Evolutionary conservation across 169 alveolate species (phyloP), one percentile per base, ranked within the genome.

Genomic region (Cryptosporidium bovis): DNA sequence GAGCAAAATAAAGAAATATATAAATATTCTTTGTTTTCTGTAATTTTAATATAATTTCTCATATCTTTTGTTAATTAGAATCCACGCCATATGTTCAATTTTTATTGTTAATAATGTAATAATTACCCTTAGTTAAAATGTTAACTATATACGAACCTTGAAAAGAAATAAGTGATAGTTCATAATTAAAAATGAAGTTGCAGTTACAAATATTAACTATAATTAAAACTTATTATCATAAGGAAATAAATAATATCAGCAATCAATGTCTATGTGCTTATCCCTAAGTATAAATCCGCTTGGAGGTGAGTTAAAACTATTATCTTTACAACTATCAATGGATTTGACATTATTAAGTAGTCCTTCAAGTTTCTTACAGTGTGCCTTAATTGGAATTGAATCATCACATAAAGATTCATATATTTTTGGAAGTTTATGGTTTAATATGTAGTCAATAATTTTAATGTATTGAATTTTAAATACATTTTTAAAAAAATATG

Each of bases 231-330:
- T 24, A 24, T 24, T 24, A 24, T 24, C 27, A 24, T 24, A 24
- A 24, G 0, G 27, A 24, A 24, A 24, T 24, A 40, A 40, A 40
- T 40, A 40, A 40, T 8, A 44, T 77, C 48, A 77, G 29, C 87
- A 77, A 24, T 77, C 87, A 46, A 77, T 60, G 48, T 77, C 87
- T 48, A 77, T 18, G 51, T 77, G 69, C 36, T 77, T 77, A 34
- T 77, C 87, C 40, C 56, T 77, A 46, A 77, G 46, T n/a, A 77
- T 60, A 66, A 60, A 77, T 8, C 87, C 87, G 27, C 27, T 62
- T 13, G 87, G 87, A 15, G 87, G 87, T 33, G 69, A 53, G n/a
- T 34, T 27, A 8, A 40, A 40, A 40, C 48, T 8, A 24, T 69
- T 69, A 13, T 34, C 27, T 16, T 40, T 46, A 31, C 66, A 68